phyloP scores from a whole-genome alignment of 805 yeast genomes.

The Candida adriatica region DNA sequence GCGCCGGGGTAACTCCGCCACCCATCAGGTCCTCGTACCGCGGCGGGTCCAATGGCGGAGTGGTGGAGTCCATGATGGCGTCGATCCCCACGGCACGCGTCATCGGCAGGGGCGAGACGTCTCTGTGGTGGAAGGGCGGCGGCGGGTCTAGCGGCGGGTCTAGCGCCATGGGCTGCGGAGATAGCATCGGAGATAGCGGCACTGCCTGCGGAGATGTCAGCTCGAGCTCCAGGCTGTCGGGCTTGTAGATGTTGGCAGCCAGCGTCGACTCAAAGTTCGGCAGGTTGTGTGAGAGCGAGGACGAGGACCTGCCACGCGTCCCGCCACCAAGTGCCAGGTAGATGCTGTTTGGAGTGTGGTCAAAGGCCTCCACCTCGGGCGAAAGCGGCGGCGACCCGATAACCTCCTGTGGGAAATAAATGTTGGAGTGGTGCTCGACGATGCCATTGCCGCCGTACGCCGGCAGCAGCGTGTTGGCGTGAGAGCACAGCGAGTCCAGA shows the following conservation, averaged over 20 bases:
- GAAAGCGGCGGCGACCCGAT: constrained; percentile 43
- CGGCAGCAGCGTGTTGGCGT: constrained; percentile 72
- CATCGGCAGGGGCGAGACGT: not conserved
- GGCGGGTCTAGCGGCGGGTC: constrained; percentile 52
- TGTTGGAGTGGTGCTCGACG: constrained; percentile 23
- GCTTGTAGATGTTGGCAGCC: constrained; percentile 48
- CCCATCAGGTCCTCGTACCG: constrained; percentile 25
- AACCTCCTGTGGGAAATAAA: constrained; percentile 33
- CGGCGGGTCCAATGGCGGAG: constrained; percentile 29
- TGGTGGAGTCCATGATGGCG: constrained; percentile 13
- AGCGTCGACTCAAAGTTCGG: constrained; percentile 27
- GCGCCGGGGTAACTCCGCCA: constrained; percentile 9
- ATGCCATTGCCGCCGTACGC: constrained; percentile 42
- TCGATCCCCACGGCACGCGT: constrained; percentile 8
- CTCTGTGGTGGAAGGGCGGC: constrained; percentile 36
- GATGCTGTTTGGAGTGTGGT: constrained; percentile 21
- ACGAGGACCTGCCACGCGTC: constrained; percentile 21
- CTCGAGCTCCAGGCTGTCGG: constrained; percentile 37
- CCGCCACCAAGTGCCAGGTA: constrained; percentile 18
- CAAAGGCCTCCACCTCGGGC: constrained; percentile 46
- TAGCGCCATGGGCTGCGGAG: constrained; percentile 36
- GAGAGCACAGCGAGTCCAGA: constrained; percentile 69
- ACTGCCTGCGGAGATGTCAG: constrained; percentile 59
- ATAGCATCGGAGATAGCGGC: constrained; percentile 47
- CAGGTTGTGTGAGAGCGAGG: constrained; percentile 29